Evolutionary conservation across 73 alveolate species (phyloP), one percentile per base, ranked within the genome.

Genomic region (Stentor coeruleus): DNA sequence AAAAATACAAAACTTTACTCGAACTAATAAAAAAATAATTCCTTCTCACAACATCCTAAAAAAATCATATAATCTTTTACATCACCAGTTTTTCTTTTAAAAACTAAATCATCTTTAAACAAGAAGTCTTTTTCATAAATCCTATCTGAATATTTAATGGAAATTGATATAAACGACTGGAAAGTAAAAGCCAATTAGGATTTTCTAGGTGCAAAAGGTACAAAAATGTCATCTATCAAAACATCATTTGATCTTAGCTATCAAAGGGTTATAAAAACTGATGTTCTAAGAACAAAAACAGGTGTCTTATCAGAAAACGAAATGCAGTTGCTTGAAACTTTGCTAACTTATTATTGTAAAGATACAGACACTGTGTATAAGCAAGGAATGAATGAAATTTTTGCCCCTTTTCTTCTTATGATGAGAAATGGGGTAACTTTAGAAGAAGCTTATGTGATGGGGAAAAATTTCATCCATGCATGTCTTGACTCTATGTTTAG

Each of bases 351-450:
- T 59, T 92, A 85, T 84, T 89, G 95, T 74, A 86, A 83, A 74
- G 75, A 59, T 1, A 81, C 83, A 81, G 77, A 87, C 59, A 81
- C 89, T 20, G 60, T 40, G 59, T 92, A 92, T 87, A 92, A 92
- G 59, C 95, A 92, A 81, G 95, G 95, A 0, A 76, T 92, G 74
- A 92, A 92, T 74, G 97, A 92, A 82, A 82, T 92, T 40, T 79
- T 89, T 58, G 93, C 92, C 3, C 84, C 92, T 2, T 81, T 92
- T 82, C 55, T 91, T 30, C 74, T 88, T 86, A 55, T 87, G 74
- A 79, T 66, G 58, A 76, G 39, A 33, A 66, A 66, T 11, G 39
- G 39, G 15, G 37, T 26, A 20, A 2, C 42, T 1, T 33, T 66
- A 26, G 40, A 66, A 20, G 79, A 26, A 33, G 79, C 39, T 66